Conservation (phyloP, 352 stramenopile species). For the Elongisporangium anandrum region DNA sequence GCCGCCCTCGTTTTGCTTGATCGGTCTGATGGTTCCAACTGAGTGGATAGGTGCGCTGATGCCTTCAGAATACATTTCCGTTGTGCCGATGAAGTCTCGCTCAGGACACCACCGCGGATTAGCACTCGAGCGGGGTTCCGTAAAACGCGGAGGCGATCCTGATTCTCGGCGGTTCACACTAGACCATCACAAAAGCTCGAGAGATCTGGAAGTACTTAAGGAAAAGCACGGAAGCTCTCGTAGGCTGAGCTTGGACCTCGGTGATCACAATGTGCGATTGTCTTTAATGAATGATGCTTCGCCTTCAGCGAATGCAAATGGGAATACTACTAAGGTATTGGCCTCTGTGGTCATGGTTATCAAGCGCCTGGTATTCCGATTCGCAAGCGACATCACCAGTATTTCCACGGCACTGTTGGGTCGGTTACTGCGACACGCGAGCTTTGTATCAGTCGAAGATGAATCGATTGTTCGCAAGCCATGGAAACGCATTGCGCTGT, state of each 20-base stretch:
- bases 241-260: not conserved
- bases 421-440: slow-evolving; percentile 30
- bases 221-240: not conserved
- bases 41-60: slow-evolving; percentile 68
- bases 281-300: not conserved
- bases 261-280: not conserved
- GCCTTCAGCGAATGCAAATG: not conserved
- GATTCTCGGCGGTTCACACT: not conserved
- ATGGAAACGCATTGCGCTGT: slow-evolving; percentile 10
- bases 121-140: not conserved
- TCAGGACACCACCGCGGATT: not conserved
- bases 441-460: slow-evolving; percentile 16
- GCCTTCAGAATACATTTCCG: slow-evolving; percentile 64
- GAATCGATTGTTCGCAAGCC: not conserved
- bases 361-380: slow-evolving; percentile 38
- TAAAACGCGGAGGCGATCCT: not conserved
- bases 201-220: not conserved
- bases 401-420: slow-evolving; percentile 45
- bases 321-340: slow-evolving; percentile 15
- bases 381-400: slow-evolving; percentile 21
- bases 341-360: slow-evolving; percentile 18
- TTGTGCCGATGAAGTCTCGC: slow-evolving; percentile 36
- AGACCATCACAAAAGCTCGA: not conserved
- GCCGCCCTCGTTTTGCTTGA: slow-evolving; percentile 33
- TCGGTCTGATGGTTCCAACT: slow-evolving; percentile 38